A percentile compares a stretch with the other conserved stretches of the same genome.
phyloP scores from a whole-genome alignment of 2,329 filamentous ascomycete genomes.

The Hypoxylon sp. region DNA sequence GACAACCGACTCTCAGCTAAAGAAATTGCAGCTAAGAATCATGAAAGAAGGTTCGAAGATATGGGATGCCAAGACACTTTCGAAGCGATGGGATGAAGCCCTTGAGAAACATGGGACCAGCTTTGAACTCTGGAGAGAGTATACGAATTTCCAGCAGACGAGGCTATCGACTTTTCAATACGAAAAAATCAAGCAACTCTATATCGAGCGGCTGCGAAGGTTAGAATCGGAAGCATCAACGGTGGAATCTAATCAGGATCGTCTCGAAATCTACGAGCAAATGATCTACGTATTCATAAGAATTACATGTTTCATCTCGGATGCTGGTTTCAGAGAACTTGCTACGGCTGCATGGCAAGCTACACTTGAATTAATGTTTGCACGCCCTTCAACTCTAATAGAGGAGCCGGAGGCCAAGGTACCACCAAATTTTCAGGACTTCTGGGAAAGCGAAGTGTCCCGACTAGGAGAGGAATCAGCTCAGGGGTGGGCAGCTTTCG shows the following conservation, averaged over 20 bases:
- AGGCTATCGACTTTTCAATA: slow-evolving; percentile 77
- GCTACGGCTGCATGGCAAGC: slow-evolving; percentile 88
- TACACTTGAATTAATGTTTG: slow-evolving; percentile 79
- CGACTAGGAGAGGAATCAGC: slow-evolving; percentile 82
- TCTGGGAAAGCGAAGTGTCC: slow-evolving; percentile 89
- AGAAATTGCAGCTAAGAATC: slow-evolving; percentile 75
- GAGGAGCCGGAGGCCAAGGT: slow-evolving; percentile 49
- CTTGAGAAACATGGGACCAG: slow-evolving; percentile 69
- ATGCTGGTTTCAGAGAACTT: slow-evolving; percentile 84
- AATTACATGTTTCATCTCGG: slow-evolving; percentile 79
- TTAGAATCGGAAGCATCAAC: slow-evolving; percentile 41
- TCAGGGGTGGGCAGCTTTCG: slow-evolving; percentile 77
- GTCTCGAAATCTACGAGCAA: slow-evolving; percentile 54
- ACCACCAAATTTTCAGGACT: slow-evolving; percentile 71
- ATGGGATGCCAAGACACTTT: slow-evolving; percentile 76
- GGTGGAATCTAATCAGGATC: slow-evolving; percentile 33
- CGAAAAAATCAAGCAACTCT: slow-evolving; percentile 73
- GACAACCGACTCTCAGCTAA: slow-evolving; percentile 62
- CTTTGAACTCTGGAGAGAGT: slow-evolving; percentile 79
- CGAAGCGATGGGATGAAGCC: slow-evolving; percentile 75
- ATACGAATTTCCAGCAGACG: slow-evolving; percentile 80
- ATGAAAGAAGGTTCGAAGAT: slow-evolving; percentile 81
- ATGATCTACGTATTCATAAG: slow-evolving; percentile 81
- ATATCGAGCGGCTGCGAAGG: slow-evolving; percentile 69
- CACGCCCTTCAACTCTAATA: slow-evolving; percentile 62